These are phyloP conservation scores for Tylopilus intermedius DNA, from an alignment of 768 basidiomycete genomes.

Conservation along the genomic window DNA sequence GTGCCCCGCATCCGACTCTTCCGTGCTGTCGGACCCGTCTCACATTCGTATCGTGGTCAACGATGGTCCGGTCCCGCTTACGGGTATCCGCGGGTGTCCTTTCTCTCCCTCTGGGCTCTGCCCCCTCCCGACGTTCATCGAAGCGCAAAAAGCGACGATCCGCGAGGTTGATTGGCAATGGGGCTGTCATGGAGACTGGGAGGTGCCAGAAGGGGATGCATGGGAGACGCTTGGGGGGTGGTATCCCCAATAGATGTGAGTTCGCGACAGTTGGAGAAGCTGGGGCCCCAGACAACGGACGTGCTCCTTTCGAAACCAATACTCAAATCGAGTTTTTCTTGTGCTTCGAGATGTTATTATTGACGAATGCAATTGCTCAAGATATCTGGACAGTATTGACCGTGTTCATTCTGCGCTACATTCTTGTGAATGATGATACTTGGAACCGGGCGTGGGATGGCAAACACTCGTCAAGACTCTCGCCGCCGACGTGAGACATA, in stretches of 20 bases:
- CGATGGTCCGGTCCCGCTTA: constrained; percentile 80
- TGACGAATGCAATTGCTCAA: too few relatives aligned
- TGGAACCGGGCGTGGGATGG: too few relatives aligned
- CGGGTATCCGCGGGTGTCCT: constrained; percentile 70
- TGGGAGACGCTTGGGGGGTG: constrained; percentile 56
- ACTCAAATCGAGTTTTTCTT: too few relatives aligned
- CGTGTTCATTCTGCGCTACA: too few relatives aligned
- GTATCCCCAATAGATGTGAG: constrained; percentile 14
- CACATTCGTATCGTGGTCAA: constrained; percentile 85
- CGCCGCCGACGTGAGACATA: too few relatives aligned
- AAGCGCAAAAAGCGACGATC: constrained; percentile 62
- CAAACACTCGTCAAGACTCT: too few relatives aligned
- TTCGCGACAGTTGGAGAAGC: too few relatives aligned
- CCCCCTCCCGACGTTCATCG: constrained; percentile 64
- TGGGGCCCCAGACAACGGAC: background rate
- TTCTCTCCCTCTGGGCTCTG: constrained; percentile 63
- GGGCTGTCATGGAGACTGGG: constrained; percentile 77
- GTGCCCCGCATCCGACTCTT: constrained; percentile 32
- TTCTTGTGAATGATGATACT: too few relatives aligned
- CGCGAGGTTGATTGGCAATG: constrained; percentile 64
- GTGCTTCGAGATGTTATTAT: too few relatives aligned
- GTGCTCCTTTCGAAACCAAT: background rate
- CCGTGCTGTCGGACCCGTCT: constrained; percentile 23
- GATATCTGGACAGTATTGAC: too few relatives aligned
- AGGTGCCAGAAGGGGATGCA: constrained; percentile 52